Conservation (phyloP, 345 rosid species). For the Limnanthes douglasii region DNA sequence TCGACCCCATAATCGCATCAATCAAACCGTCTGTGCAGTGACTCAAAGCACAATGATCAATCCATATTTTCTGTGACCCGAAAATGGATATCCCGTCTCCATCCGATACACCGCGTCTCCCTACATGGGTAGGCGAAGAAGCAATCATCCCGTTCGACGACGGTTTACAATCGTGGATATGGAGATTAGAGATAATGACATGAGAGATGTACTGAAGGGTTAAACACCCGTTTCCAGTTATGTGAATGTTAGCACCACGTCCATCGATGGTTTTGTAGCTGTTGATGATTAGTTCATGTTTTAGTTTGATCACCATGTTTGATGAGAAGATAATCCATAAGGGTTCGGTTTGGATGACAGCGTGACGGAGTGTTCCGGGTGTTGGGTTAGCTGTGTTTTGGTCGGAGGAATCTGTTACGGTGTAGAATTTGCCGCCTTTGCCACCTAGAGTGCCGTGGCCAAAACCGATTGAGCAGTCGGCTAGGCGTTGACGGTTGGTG, state of each 20-base stretch:
- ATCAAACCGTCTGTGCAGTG: slow-evolving; percentile 69
- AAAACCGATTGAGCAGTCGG: slow-evolving; percentile 79
- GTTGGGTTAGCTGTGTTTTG: slow-evolving; percentile 49
- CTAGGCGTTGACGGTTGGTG: slow-evolving; percentile 45
- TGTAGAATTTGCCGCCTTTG: slow-evolving; percentile 59
- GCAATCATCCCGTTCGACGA: slow-evolving; percentile 61
- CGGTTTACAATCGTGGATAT: slow-evolving; percentile 70
- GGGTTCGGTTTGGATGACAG: slow-evolving; percentile 68
- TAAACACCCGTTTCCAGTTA: slow-evolving; percentile 77
- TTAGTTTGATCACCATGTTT: slow-evolving; percentile 59
- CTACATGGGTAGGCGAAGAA: slow-evolving; percentile 59
- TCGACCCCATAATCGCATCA: slow-evolving; percentile 84
- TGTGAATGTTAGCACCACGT: slow-evolving; percentile 43
- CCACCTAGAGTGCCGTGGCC: slow-evolving; percentile 70
- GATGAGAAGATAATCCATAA: slow-evolving; percentile 72
- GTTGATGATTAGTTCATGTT: slow-evolving; percentile 74
- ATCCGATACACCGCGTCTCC: slow-evolving; percentile 59
- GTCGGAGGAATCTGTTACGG: slow-evolving; percentile 91
- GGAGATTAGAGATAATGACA: slow-evolving; percentile 79
- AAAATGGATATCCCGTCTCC: slow-evolving; percentile 85
- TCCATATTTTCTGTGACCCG: slow-evolving; percentile 66
- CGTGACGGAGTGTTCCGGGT: slow-evolving; percentile 89
- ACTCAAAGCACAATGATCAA: slow-evolving; percentile 77
- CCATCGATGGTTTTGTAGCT: slow-evolving; percentile 90
- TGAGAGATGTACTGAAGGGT: slow-evolving; percentile 63